Base-by-base conservation (phyloP, 164 flowering plant species). In the Nymphaea thermarum region DNA sequence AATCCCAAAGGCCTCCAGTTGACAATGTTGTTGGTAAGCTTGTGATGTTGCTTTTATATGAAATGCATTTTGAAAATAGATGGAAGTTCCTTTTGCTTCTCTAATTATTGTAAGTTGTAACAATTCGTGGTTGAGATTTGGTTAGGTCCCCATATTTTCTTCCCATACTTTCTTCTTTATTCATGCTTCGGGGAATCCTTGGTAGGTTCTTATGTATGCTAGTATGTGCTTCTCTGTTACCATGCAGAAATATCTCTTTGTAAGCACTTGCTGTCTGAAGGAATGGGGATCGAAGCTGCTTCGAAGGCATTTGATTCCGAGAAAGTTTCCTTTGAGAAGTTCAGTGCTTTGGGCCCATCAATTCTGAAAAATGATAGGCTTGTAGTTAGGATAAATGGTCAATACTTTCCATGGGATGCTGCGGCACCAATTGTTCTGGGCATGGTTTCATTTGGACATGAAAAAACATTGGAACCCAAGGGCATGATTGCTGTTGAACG, bases 241-340 rank as follows among this genome's bases (percentile, higher is more conserved):
- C 61, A 44, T 76, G 75, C 81, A 85, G 86, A 82, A 72, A 73
- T 85, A 55, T 84, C 85, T 68, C 82, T 84, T 60, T 83, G 85
- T 76, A 81, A 76, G 44, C 86, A 82, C 82, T 71, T 81, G 77
- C 75, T 84, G 55, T 71, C 61, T 66, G 82, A 80, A 71, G 87
- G 86, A 55, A 80, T 83, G 90, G 86, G 88, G 57, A 75, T 73
- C 69, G 82, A 77, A 64, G 83, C 87, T 73, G 86, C 86, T 76
- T 77, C 84, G 70, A 74, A 68, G 71, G 86, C 81, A 72, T 88
- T 88, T 79, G 82, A 81, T 73, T 72, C 82, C 66, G 82, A 80
- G 75, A 85, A 80, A 65, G 62, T 85, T 77, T 80, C 77, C 65
- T 45, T 71, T 25, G 75, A 80, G 61, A 82, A 75, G 68, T 82